Evolutionary conservation across 495 filamentous ascomycete genomes (phyloP), one percentile per base, ranked within the genome.

Genomic region (Penicillium soppii): DNA sequence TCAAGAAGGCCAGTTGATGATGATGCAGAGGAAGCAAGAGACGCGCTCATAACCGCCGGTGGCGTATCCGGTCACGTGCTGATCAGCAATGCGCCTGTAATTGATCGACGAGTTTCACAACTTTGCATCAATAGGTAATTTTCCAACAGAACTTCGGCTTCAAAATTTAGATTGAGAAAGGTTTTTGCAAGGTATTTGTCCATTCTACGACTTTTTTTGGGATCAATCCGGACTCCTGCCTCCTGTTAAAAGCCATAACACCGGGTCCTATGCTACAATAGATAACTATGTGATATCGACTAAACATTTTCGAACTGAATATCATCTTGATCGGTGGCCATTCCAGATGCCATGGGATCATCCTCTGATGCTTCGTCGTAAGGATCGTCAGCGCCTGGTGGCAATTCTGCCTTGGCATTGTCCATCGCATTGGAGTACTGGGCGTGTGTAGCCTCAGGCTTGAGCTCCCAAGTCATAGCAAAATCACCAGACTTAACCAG

Each of bases 381-480:
- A 44, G 62, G 63, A 39, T 69, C 69, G 10, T 67, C 69, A 2
- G 57, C 52, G 9, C 72, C 76, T 1, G 78, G 78, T 6, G 78
- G 67, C 22, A 68, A 58, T 55, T 82, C 79, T 48, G 71, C 71
- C 47, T 78, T 77, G 42, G 68, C 69, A 20, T 72, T 58, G 8
- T 58, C 61, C 42, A 67, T 50, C 7, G 72, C 63, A 52, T 68
- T 67, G 26, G 69, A 65, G 50, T 83, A 78, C 29, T 80, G 78
- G 49, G 80, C 78, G 53, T 79, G 70, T 51, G 73, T 74, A 44
- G 88, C 85, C 56, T 92, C 90, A 9, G 82, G 76, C 63, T 87
- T 91, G 26, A 97, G 69, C 47, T 84, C 84, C 84, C 89, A 98
- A 39, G 85, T 85, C 63, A 86, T 90, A 23, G 90, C 86, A 67